These are phyloP conservation scores for Hanseniaspora taiwanica DNA, from an alignment of 805 yeast species.

Conservation along the genomic window DNA sequence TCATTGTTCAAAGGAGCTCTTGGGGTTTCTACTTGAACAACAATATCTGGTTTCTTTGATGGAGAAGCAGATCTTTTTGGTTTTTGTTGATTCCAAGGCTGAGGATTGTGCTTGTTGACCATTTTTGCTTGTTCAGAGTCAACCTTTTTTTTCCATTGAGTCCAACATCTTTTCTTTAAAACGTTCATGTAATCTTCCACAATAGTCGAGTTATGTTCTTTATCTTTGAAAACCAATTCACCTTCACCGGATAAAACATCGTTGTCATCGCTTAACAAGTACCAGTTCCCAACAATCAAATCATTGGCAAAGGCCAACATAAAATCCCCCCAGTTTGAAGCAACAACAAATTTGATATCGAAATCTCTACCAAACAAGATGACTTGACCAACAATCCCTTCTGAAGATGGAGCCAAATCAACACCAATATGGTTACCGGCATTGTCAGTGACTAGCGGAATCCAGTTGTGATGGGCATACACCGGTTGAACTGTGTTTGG, in stretches of 20 bases:
- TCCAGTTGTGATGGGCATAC: conserved; percentile 87
- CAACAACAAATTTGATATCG: conserved; percentile 77
- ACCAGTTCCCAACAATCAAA: conserved; percentile 72
- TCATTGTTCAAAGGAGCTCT: not conserved
- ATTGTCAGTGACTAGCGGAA: conserved; percentile 78
- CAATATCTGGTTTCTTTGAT: not conserved
- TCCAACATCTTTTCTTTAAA: conserved; percentile 24
- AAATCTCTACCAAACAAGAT: conserved; percentile 89
- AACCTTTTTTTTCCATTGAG: conserved; percentile 8
- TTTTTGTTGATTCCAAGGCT: not conserved
- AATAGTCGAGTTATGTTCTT: conserved; percentile 32
- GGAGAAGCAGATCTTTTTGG: conserved; percentile 5
- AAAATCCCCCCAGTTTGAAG: conserved; percentile 84
- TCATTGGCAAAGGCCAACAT: conserved; percentile 74
- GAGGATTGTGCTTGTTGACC: conserved; percentile 4
- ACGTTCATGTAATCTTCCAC: conserved; percentile 30
- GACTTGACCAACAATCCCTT: conserved; percentile 80
- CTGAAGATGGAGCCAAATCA: conserved; percentile 71
- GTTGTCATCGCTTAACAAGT: conserved; percentile 49
- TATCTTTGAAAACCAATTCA: conserved; percentile 57
- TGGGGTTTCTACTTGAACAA: not conserved
- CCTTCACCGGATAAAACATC: conserved; percentile 52
- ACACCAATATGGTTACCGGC: conserved; percentile 87
- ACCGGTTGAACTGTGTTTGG: conserved; percentile 56
- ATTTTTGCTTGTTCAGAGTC: conserved; percentile 5